Conservation (phyloP, 768 basidiomycete species). For the Boletus bicolor region DNA sequence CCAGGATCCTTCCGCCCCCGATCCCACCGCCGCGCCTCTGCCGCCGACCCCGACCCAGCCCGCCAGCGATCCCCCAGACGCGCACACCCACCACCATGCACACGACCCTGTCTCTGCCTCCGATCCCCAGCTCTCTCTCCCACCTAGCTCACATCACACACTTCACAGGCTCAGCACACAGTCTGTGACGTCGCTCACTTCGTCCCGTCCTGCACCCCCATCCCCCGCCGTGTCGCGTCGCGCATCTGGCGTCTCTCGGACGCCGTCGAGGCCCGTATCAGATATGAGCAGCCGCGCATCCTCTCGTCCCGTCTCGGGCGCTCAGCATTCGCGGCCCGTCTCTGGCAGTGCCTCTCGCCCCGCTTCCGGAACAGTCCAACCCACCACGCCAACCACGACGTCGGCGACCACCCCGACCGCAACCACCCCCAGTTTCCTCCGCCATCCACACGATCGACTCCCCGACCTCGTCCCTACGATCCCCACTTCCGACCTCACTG, state of each 20-base stretch:
- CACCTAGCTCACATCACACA: slow-evolving; percentile 4
- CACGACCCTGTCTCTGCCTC: background rate
- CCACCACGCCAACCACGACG: background rate
- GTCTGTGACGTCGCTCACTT: slow-evolving; percentile 36
- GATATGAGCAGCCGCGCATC: slow-evolving; percentile 12
- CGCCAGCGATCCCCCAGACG: slow-evolving; percentile 32
- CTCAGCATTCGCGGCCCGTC: slow-evolving; percentile 6
- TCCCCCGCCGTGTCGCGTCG: slow-evolving; percentile 52
- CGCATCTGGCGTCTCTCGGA: slow-evolving; percentile 32
- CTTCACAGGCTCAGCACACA: slow-evolving; percentile 22
- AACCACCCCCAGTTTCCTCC: background rate
- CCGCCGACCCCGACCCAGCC: slow-evolving; percentile 13
- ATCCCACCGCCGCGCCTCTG: slow-evolving; percentile 28
- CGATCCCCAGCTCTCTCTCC: slow-evolving; percentile 6
- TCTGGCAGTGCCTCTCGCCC: slow-evolving; percentile 5
- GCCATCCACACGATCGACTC: background rate
- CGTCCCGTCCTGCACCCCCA: slow-evolving; percentile 58
- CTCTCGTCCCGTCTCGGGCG: slow-evolving; percentile 20
- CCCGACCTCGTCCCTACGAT: background rate
- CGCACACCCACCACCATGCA: background rate
- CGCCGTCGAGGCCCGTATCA: slow-evolving; percentile 25
- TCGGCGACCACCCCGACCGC: background rate
- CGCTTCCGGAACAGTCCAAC: background rate
- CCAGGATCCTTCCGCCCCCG: slow-evolving; percentile 37
- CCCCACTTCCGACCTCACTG: background rate